A percentile compares a stretch with the other conserved stretches of the same genome.
phyloP scores from a whole-genome alignment of 108 stramenopile genomes.

The Tribonema minus region DNA sequence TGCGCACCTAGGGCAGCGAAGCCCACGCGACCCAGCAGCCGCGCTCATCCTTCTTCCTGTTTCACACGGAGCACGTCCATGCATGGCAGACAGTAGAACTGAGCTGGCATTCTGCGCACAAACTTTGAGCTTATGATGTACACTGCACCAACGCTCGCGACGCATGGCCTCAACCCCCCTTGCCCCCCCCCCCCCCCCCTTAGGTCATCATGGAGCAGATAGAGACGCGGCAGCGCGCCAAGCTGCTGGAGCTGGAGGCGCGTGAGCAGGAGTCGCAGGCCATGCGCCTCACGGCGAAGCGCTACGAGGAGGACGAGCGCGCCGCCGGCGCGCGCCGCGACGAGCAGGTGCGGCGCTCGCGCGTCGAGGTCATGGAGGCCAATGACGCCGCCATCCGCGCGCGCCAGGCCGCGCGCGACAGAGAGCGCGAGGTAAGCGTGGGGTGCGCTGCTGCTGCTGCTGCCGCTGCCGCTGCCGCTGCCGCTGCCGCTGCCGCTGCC shows the following conservation, averaged over 20 bases:
- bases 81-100: background rate
- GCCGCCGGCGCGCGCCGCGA: background rate
- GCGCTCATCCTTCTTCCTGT: no score
- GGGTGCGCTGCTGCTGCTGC: background rate
- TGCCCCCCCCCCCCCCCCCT: background rate
- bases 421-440: background rate
- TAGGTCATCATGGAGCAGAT: conserved; percentile 63
- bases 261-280: conserved; percentile 54
- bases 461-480: background rate
- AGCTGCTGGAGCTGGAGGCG: conserved; percentile 66
- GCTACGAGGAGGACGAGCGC: background rate
- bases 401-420: background rate
- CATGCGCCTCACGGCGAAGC: background rate
- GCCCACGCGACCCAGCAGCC: no score
- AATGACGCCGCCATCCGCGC: background rate
- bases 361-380: background rate
- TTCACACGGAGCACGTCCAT: no score
- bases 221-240: conserved; percentile 53
- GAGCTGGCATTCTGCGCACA: background rate
- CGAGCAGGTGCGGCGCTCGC: background rate
- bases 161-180: background rate
- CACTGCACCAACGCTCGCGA: background rate
- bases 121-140: background rate
- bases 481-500: background rate
- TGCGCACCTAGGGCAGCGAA: no score